A percentile compares a stretch with the other conserved stretches of the same genome.
Evolutionary conservation across 208 protist species (phyloP).

Genomic region (Willaertia magna): DNA sequence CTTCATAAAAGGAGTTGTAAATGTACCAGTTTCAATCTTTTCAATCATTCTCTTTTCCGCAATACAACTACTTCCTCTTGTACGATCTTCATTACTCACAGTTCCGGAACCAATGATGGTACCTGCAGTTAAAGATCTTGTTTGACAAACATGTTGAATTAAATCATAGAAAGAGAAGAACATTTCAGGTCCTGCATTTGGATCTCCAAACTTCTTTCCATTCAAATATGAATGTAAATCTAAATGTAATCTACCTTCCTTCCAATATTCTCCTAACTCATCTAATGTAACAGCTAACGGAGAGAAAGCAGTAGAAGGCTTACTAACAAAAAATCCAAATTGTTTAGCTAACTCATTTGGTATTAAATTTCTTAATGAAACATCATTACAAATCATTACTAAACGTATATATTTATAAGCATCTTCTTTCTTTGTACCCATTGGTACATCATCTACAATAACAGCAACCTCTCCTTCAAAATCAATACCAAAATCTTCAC

Average conservation of each 20-base stretch:
- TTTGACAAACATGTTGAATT: constrained; percentile 9
- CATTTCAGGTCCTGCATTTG: constrained; percentile 7
- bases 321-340: constrained; percentile 5
- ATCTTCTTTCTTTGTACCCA: neutral
- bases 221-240: neutral
- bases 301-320: neutral
- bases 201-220: neutral
- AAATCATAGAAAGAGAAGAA: constrained; percentile 1
- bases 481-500: constrained; percentile 9
- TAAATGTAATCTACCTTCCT: neutral
- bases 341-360: neutral
- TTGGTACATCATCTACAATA: neutral
- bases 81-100: constrained; percentile 1
- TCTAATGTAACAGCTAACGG: neutral
- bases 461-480: constrained; percentile 7
- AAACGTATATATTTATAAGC: neutral
- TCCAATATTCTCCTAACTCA: neutral
- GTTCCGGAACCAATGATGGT: constrained; percentile 3
- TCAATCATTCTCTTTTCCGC: constrained; percentile 14
- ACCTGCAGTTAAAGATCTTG: neutral
- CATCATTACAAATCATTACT: constrained; percentile 6
- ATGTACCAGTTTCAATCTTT: constrained; percentile 7
- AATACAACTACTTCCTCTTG: neutral
- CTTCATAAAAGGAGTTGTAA: constrained; percentile 5
- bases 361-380: neutral